phyloP scores from a whole-genome alignment of 768 basidiomycete genomes.

The Boletus tomentosulus region DNA sequence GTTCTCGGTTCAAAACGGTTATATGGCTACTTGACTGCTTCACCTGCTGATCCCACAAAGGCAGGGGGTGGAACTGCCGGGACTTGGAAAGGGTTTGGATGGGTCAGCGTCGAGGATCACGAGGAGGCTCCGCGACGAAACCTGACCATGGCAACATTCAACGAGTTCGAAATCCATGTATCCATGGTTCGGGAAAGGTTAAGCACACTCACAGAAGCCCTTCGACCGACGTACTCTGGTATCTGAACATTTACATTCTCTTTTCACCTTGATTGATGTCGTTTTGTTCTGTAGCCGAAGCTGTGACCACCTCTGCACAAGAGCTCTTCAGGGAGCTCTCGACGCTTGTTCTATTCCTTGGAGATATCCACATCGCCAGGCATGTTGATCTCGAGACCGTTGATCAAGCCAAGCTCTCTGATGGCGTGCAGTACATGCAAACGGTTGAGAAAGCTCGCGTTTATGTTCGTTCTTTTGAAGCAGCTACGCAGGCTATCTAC shows the following conservation, averaged over 20 bases:
- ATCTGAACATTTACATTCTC: background rate
- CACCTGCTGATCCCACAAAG: conserved; percentile 37
- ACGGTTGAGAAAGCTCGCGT: conserved; percentile 44
- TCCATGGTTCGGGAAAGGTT: conserved; percentile 29
- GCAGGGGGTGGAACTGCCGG: conserved; percentile 50
- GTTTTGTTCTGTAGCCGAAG: conserved; percentile 14
- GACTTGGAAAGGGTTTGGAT: conserved; percentile 54
- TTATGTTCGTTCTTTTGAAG: conserved; percentile 47
- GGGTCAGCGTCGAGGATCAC: conserved; percentile 35
- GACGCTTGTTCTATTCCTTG: conserved; percentile 37
- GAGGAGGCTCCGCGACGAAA: conserved; percentile 28
- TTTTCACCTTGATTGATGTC: background rate
- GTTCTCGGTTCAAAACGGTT: conserved; percentile 32
- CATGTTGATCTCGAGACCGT: conserved; percentile 49
- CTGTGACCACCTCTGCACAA: conserved; percentile 28
- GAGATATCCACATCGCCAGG: conserved; percentile 49
- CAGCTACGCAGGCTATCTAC: conserved; percentile 45
- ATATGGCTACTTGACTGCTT: conserved; percentile 34
- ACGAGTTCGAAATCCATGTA: conserved; percentile 29
- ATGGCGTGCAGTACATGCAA: conserved; percentile 37
- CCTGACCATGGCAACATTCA: conserved; percentile 29
- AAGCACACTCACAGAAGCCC: conserved; percentile 13
- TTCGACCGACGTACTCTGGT: conserved; percentile 23
- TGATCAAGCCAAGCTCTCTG: conserved; percentile 28
- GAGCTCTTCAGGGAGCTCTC: conserved; percentile 37